Percentiles rank a stretch among this genome's conserved stretches.
Evolutionary conservation across 2,329 filamentous ascomycete species (phyloP).

Genomic region (Bimuria novae-zelandiae): DNA sequence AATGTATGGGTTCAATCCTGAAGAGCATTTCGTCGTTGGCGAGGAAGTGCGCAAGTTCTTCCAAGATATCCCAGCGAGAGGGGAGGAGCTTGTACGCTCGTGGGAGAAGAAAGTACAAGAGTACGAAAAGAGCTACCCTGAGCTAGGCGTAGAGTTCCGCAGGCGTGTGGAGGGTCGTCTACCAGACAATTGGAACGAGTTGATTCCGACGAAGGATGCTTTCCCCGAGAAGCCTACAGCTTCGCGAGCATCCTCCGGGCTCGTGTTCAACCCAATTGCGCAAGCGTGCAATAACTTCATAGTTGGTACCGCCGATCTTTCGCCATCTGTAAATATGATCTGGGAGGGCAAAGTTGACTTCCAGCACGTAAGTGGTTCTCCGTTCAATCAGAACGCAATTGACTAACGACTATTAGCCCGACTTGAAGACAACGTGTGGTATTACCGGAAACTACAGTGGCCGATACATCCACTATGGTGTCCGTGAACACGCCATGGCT

Average conservation of each 20-base stretch:
- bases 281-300: slow-evolving; percentile 93
- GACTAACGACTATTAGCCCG: slow-evolving; percentile 29
- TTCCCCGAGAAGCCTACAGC: slow-evolving; percentile 56
- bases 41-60: slow-evolving; percentile 58
- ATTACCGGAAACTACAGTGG: slow-evolving; percentile 61
- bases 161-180: slow-evolving; percentile 55
- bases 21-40: slow-evolving; percentile 50
- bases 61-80: slow-evolving; percentile 51
- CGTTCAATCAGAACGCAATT: not conserved
- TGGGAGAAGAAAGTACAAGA: slow-evolving; percentile 55
- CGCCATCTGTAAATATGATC: slow-evolving; percentile 56
- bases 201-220: slow-evolving; percentile 56
- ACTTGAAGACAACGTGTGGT: slow-evolving; percentile 47
- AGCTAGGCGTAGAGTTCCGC: slow-evolving; percentile 55
- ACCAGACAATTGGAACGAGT: slow-evolving; percentile 53
- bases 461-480: slow-evolving; percentile 54
- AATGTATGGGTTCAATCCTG: slow-evolving; percentile 53
- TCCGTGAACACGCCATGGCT: slow-evolving; percentile 44
- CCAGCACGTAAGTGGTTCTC: slow-evolving; percentile 51
- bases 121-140: slow-evolving; percentile 54
- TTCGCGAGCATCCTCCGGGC: slow-evolving; percentile 56
- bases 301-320: slow-evolving; percentile 67
- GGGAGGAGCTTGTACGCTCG: slow-evolving; percentile 49
- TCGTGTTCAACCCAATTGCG: slow-evolving; percentile 57
- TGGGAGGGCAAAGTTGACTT: slow-evolving; percentile 46